These are phyloP conservation scores for Skeletonema menzelii DNA, from an alignment of 108 stramenopile species.

Conservation along the genomic window DNA sequence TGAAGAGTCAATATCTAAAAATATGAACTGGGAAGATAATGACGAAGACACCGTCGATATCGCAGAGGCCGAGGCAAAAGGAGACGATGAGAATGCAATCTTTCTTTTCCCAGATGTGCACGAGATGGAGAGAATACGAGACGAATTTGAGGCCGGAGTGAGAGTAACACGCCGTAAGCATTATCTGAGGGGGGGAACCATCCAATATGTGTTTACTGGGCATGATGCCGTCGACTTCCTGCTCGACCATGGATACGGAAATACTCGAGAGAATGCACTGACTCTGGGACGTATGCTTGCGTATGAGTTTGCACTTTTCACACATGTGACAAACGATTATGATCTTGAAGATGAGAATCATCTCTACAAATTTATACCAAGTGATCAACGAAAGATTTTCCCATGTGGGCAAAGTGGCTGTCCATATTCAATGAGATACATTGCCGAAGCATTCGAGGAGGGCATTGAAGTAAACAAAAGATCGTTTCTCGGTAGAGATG, in stretches of 20 bases:
- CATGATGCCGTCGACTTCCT: slow-evolving; percentile 52
- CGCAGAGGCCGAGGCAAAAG: background rate
- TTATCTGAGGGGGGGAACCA: background rate
- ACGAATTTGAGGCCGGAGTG: background rate
- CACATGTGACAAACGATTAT: slow-evolving; percentile 46
- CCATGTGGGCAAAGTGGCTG: background rate
- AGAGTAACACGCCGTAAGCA: background rate
- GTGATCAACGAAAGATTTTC: background rate
- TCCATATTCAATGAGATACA: slow-evolving; percentile 6
- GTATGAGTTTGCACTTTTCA: slow-evolving; percentile 37
- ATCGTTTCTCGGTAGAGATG: slow-evolving; percentile 56
- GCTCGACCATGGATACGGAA: slow-evolving; percentile 32
- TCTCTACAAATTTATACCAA: slow-evolving; percentile 47
- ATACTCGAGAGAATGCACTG: slow-evolving; percentile 47
- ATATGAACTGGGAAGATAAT: background rate
- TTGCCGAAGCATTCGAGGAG: slow-evolving; percentile 21
- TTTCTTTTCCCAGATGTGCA: background rate
- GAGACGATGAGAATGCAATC: background rate
- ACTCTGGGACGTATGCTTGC: slow-evolving; percentile 43
- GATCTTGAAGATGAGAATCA: slow-evolving; percentile 51
- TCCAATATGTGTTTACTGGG: slow-evolving; percentile 16
- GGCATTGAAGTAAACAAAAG: slow-evolving; percentile 31
- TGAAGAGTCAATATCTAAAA: background rate
- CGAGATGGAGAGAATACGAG: background rate
- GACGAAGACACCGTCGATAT: background rate